phyloP scores from a whole-genome alignment of 2,329 filamentous ascomycete genomes.

The Graphilbum fragrans region DNA sequence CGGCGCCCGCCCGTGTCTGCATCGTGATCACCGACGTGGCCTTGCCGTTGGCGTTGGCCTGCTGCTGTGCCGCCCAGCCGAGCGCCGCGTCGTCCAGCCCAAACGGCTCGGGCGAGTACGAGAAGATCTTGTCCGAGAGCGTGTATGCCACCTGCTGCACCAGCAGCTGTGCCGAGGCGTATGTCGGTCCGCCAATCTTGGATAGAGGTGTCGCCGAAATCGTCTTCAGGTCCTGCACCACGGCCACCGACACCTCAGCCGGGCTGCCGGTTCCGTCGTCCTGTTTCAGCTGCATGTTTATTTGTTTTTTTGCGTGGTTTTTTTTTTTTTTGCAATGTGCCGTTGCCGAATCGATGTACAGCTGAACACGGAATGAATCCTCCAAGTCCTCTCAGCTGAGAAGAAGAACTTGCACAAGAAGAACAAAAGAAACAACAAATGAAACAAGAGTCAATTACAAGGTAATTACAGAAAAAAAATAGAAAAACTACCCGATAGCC shows the following conservation, averaged over 20 bases:
- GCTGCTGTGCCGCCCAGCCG: constrained; percentile 57
- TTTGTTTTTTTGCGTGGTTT: too few species aligned
- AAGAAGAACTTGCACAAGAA: neutral
- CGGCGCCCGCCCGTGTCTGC: constrained; percentile 81
- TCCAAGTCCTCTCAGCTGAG: too few species aligned
- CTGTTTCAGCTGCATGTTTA: constrained; percentile 12
- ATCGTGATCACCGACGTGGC: constrained; percentile 65
- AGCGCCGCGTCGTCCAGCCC: constrained; percentile 77
- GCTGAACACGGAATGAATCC: too few species aligned
- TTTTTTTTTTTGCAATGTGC: too few species aligned
- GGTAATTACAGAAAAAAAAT: neutral
- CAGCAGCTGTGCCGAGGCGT: constrained; percentile 83
- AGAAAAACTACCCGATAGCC: neutral
- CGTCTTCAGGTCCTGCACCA: constrained; percentile 19
- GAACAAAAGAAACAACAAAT: constrained; percentile 1
- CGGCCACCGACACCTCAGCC: constrained; percentile 1
- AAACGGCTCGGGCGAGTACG: constrained; percentile 89
- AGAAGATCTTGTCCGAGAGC: constrained; percentile 93
- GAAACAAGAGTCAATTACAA: constrained; percentile 1
- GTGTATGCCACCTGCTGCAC: constrained; percentile 94
- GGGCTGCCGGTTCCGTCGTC: constrained; percentile 12
- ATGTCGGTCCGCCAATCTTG: constrained; percentile 73
- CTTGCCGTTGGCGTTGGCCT: constrained; percentile 74
- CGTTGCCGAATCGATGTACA: too few species aligned
- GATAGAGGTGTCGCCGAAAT: constrained; percentile 37